These are phyloP conservation scores for Austroboletus rostrupii DNA, from an alignment of 1,284 basidiomycete species.

Conservation along the genomic window DNA sequence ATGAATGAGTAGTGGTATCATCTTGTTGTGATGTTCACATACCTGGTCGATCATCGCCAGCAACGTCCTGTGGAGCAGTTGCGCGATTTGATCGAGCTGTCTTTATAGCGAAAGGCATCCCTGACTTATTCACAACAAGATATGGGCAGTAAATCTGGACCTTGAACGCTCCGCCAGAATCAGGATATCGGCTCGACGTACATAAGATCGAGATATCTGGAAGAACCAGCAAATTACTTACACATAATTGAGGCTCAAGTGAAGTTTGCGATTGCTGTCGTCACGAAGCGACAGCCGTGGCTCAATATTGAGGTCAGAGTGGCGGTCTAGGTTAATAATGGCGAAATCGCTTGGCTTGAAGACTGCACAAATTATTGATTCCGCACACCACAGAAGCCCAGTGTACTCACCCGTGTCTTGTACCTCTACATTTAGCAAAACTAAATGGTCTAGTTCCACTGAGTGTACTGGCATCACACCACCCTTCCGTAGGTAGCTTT, in stretches of 20 bases:
- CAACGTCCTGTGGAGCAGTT: slow-evolving; percentile 75
- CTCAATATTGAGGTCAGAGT: slow-evolving; percentile 88
- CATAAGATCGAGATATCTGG: slow-evolving; percentile 1
- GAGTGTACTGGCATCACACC: slow-evolving; percentile 97
- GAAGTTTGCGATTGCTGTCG: slow-evolving; percentile 72
- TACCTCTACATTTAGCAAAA: slow-evolving; percentile 87
- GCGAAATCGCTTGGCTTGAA: slow-evolving; percentile 97
- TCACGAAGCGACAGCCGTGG: slow-evolving; percentile 74
- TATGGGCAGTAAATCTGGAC: slow-evolving; percentile 96
- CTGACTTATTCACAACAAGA: slow-evolving; percentile 92
- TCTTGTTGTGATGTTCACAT: slow-evolving; percentile 6
- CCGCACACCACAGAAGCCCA: neutral
- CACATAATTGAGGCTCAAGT: slow-evolving; percentile 87
- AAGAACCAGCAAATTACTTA: slow-evolving; percentile 37
- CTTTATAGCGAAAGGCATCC: slow-evolving; percentile 77
- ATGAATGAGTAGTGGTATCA: slow-evolving; percentile 8
- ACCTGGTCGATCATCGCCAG: slow-evolving; percentile 71
- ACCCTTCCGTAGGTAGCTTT: slow-evolving; percentile 89
- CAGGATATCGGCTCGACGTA: slow-evolving; percentile 66
- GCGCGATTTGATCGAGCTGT: slow-evolving; percentile 69
- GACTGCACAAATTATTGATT: slow-evolving; percentile 39
- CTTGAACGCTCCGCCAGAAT: slow-evolving; percentile 97
- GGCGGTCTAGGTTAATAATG: slow-evolving; percentile 93
- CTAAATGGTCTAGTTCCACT: slow-evolving; percentile 89
- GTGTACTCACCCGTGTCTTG: slow-evolving; percentile 76